These are phyloP conservation scores for Chrysopogon serrulatus DNA, from an alignment of 176 grass and related monocot species.

Conservation along the genomic window DNA sequence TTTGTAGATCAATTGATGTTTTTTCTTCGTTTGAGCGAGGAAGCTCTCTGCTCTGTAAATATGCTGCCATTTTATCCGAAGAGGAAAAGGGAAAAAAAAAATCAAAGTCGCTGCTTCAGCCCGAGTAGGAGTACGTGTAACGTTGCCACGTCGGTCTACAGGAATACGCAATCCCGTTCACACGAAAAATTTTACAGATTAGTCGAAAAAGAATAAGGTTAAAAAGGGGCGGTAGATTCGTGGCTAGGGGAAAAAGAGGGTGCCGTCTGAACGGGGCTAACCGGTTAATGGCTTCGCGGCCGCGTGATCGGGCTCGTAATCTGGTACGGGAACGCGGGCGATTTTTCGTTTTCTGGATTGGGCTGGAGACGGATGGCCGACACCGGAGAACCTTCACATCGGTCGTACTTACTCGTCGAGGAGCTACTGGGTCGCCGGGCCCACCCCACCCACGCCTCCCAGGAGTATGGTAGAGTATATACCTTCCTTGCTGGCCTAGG, in stretches of 20 bases:
- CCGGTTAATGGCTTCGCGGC: too few relatives aligned
- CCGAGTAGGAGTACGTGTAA: background rate
- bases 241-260: background rate
- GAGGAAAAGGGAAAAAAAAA: background rate
- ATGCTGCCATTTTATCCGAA: background rate
- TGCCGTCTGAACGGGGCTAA: background rate
- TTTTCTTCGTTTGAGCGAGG: background rate
- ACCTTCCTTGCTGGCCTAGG: too few relatives aligned
- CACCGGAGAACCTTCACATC: too few relatives aligned
- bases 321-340: too few relatives aligned
- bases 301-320: too few relatives aligned
- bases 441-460: too few relatives aligned
- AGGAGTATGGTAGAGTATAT: too few relatives aligned
- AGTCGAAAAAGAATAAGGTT: background rate
- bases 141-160: background rate
- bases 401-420: too few relatives aligned
- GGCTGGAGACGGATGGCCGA: too few relatives aligned
- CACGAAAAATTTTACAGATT: background rate
- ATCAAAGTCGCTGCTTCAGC: background rate
- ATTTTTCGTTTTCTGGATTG: too few relatives aligned
- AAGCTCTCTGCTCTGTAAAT: constrained; percentile 19
- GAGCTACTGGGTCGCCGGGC: too few relatives aligned
- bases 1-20: background rate
- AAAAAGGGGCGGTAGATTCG: background rate
- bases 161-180: background rate